Conservation (phyloP, 2,329 filamentous ascomycete species). For the Aspergillus japonicus region DNA sequence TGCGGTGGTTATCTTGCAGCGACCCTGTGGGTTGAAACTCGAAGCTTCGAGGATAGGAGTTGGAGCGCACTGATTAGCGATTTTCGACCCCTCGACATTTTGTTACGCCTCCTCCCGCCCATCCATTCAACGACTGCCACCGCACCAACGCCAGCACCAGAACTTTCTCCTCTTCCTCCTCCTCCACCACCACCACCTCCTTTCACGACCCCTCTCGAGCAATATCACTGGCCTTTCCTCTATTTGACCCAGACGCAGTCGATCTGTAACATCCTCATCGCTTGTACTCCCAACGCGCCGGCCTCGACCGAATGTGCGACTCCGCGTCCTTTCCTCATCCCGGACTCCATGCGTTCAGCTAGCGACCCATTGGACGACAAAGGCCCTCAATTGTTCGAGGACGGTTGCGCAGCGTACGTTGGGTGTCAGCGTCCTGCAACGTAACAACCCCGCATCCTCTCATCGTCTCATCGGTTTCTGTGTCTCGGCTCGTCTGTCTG, state of each 20-base stretch:
- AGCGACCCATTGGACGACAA: conserved; percentile 33
- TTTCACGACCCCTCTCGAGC: neutral
- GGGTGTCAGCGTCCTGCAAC: conserved; percentile 24
- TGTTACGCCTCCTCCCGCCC: conserved; percentile 18
- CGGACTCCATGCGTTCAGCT: conserved; percentile 43
- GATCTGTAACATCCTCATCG: conserved; percentile 20
- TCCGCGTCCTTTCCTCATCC: conserved; percentile 25
- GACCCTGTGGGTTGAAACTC: conserved; percentile 18
- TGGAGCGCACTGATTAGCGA: conserved; percentile 17
- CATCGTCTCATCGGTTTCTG: conserved; percentile 20
- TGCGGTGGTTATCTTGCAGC: conserved; percentile 18
- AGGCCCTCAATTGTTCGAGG: conserved; percentile 35
- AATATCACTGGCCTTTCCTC: neutral
- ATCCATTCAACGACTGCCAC: conserved; percentile 2
- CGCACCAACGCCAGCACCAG: neutral
- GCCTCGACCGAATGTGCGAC: conserved; percentile 40
- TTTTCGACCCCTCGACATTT: conserved; percentile 17
- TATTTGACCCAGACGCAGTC: conserved; percentile 23
- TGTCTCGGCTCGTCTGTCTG: conserved; percentile 24
- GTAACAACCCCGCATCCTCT: conserved; percentile 23
- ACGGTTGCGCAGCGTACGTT: conserved; percentile 29
- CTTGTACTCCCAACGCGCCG: conserved; percentile 17
- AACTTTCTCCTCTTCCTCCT: neutral
- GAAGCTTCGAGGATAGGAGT: conserved; percentile 20
- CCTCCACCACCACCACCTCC: neutral